These are phyloP conservation scores for Crepidotus variabilis DNA, from an alignment of 768 basidiomycete genomes.

Conservation along the genomic window DNA sequence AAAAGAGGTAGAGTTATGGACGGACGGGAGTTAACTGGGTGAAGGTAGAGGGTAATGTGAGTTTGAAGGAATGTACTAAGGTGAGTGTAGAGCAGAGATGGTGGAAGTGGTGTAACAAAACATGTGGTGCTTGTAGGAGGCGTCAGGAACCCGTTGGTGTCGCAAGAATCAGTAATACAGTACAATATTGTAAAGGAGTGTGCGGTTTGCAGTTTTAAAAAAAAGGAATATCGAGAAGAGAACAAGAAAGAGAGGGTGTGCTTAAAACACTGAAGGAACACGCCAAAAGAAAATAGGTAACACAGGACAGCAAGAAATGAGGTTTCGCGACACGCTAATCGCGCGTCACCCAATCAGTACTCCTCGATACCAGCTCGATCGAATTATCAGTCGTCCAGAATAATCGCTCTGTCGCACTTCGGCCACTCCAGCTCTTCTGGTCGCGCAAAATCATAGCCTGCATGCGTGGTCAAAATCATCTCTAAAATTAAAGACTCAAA, in stretches of 20 bases:
- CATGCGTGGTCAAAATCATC: conserved; percentile 1
- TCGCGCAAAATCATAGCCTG: conserved; percentile 95
- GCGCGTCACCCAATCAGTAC: conserved; percentile 82
- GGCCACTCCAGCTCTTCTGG: conserved; percentile 92
- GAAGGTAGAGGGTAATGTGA: background rate
- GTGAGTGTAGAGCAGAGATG: background rate
- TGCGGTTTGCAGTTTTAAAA: background rate
- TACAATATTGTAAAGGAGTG: background rate
- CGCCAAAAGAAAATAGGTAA: conserved; percentile 6
- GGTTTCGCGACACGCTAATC: conserved; percentile 35
- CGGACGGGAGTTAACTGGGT: background rate
- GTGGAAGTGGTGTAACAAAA: background rate
- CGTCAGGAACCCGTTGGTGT: background rate
- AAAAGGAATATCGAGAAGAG: background rate
- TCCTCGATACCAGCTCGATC: conserved; percentile 80
- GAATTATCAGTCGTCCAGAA: conserved; percentile 94
- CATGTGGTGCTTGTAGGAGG: background rate
- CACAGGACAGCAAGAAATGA: conserved; percentile 7
- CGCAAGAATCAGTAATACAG: background rate
- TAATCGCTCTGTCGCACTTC: conserved; percentile 85
- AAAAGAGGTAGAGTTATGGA: background rate
- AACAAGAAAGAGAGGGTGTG: background rate
- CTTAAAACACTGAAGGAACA: background rate
- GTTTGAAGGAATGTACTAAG: background rate
- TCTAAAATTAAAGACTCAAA: background rate